Conservation (phyloP, 306 rosid species). For the Dalbergia oliveri region DNA sequence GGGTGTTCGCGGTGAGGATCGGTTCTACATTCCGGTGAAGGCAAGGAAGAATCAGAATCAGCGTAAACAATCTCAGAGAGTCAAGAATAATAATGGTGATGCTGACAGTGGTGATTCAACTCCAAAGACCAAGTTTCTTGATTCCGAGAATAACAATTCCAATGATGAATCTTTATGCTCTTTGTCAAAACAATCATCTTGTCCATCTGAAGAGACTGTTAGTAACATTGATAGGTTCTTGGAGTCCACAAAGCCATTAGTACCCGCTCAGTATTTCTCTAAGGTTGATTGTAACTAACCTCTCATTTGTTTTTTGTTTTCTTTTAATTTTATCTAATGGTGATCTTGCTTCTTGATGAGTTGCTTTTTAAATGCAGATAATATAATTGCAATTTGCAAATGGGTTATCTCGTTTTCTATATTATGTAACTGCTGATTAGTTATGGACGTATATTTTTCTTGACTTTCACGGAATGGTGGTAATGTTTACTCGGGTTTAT, state of each 20-base stretch:
- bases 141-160: slow-evolving; percentile 40
- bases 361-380: slow-evolving; percentile 34
- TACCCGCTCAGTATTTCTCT: slow-evolving; percentile 81
- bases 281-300: slow-evolving; percentile 56
- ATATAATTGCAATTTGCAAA: slow-evolving; percentile 3
- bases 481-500: no score
- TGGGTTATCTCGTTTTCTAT: not conserved
- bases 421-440: not conserved
- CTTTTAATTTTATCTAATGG: not conserved
- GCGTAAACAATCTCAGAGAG: slow-evolving; percentile 61
- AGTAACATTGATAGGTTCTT: slow-evolving; percentile 80
- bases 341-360: not conserved
- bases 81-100: slow-evolving; percentile 52
- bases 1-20: slow-evolving; percentile 67
- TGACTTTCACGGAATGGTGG: no score
- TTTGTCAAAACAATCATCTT: slow-evolving; percentile 43
- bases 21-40: slow-evolving; percentile 75
- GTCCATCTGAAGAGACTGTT: slow-evolving; percentile 49
- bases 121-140: slow-evolving; percentile 45
- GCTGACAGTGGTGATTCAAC: slow-evolving; percentile 52
- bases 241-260: slow-evolving; percentile 72
- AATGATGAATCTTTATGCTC: slow-evolving; percentile 39
- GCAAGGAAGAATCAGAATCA: slow-evolving; percentile 67
- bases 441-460: not conserved
- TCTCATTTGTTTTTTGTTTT: not conserved